Conservation (phyloP, 495 filamentous ascomycete species). For the Barbatosphaeria neglecta region DNA sequence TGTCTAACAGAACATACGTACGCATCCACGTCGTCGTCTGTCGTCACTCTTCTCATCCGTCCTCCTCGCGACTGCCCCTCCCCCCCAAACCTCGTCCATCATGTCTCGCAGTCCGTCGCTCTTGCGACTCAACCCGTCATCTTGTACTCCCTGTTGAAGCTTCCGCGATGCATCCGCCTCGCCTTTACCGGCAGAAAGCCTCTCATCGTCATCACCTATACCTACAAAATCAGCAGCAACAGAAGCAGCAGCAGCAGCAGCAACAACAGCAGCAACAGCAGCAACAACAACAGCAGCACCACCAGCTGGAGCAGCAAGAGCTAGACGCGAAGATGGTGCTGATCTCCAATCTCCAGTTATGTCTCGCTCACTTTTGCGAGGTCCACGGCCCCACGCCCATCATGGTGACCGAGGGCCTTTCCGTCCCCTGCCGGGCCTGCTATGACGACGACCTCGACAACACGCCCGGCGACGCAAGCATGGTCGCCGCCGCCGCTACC, state of each 20-base stretch:
- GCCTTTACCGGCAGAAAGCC: too few relatives aligned
- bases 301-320: neutral
- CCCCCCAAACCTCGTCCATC: too few relatives aligned
- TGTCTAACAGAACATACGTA: neutral
- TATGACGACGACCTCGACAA: constrained; percentile 33
- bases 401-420: constrained; percentile 83
- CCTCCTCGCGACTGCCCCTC: too few relatives aligned
- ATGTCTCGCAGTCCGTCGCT: neutral
- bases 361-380: constrained; percentile 94
- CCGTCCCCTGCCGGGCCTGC: constrained; percentile 68
- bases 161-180: too few relatives aligned
- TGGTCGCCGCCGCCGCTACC: neutral
- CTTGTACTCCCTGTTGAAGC: neutral
- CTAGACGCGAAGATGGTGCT: constrained; percentile 13
- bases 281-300: too few relatives aligned
- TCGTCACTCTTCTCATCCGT: neutral
- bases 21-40: neutral
- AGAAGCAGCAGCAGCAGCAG: too few relatives aligned
- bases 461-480: constrained; percentile 5
- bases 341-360: constrained; percentile 53
- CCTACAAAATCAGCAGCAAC: too few relatives aligned
- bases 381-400: constrained; percentile 89
- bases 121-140: neutral
- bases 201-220: too few relatives aligned
- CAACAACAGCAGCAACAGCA: too few relatives aligned